Conservation (phyloP, 106 monocot species). For the Phalaenopsis equestris region DNA sequence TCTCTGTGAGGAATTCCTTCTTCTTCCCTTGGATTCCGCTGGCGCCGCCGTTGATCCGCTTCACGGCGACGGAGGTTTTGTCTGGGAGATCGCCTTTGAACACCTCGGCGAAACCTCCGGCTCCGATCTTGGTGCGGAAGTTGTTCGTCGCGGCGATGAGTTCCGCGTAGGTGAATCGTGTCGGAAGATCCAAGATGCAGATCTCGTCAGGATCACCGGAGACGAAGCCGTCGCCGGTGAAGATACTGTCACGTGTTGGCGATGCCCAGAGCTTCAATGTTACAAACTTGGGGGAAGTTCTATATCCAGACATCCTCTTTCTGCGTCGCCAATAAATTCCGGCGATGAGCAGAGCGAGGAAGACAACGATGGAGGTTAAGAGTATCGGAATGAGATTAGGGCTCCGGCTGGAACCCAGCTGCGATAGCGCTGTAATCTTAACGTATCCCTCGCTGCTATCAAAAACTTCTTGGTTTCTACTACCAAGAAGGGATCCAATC, state of each 20-base stretch:
- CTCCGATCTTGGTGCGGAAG: slow-evolving; percentile 58
- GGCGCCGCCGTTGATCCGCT: slow-evolving; percentile 40
- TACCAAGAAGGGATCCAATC: slow-evolving; percentile 31
- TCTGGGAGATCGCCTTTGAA: slow-evolving; percentile 75
- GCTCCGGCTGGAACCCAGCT: not conserved
- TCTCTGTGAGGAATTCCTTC: slow-evolving; percentile 86
- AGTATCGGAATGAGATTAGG: slow-evolving; percentile 34
- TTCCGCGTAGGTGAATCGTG: slow-evolving; percentile 53
- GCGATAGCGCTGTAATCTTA: slow-evolving; percentile 25
- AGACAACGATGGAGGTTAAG: slow-evolving; percentile 43
- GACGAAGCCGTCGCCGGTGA: not conserved
- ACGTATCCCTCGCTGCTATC: slow-evolving; percentile 26
- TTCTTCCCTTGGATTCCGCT: slow-evolving; percentile 45
- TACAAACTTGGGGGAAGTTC: too few species aligned
- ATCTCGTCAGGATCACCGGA: slow-evolving; percentile 35
- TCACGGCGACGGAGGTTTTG: slow-evolving; percentile 61
- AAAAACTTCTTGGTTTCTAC: not conserved
- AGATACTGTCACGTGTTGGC: not conserved
- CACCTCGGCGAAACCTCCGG: slow-evolving; percentile 87
- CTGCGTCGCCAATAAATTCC: slow-evolving; percentile 13
- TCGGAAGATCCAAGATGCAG: slow-evolving; percentile 69
- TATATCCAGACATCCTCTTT: too few species aligned
- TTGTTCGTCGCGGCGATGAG: slow-evolving; percentile 42
- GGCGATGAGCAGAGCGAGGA: slow-evolving; percentile 32
- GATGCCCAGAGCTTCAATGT: not conserved